Conservation (phyloP, 2,329 filamentous ascomycete species). For the Thielaviopsis populi region DNA sequence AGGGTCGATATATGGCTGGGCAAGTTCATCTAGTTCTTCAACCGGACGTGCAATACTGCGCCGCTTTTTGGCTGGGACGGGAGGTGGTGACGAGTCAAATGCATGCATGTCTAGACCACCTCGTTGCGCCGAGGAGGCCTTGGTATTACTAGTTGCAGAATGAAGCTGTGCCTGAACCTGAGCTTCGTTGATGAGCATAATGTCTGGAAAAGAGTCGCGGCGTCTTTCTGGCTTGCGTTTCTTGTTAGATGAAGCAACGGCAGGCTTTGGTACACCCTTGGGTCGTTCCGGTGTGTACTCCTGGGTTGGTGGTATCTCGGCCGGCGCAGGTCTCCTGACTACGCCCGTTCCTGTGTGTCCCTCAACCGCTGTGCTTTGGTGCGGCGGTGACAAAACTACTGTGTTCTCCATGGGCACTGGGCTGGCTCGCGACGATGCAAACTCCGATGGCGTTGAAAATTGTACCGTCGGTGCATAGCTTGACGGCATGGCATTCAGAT, state of each 20-base stretch:
- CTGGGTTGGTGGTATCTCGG: background rate
- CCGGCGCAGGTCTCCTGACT: background rate
- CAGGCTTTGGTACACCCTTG: background rate
- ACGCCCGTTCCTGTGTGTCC: background rate
- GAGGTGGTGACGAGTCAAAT: background rate
- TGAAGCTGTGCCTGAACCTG: background rate
- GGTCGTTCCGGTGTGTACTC: background rate
- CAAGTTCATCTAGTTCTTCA: background rate
- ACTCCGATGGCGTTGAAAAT: conserved; percentile 2
- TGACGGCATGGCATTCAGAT: background rate
- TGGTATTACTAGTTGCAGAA: background rate
- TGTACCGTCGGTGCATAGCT: conserved; percentile 2
- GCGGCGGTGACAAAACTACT: background rate
- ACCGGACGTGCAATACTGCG: background rate
- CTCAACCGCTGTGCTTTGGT: background rate
- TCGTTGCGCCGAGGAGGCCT: background rate
- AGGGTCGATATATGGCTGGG: background rate
- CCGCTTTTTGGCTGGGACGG: background rate
- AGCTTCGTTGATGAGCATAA: background rate
- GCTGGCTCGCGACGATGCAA: background rate
- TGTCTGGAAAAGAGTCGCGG: conserved; percentile 1
- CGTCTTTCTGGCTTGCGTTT: conserved; percentile 1
- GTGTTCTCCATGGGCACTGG: background rate
- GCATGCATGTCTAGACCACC: background rate
- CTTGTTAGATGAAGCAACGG: background rate